Evolutionary conservation across 176 grass and related monocot species (phyloP), one percentile per base, ranked within the genome.

Genomic region (Echinochloa phyllopogon): DNA sequence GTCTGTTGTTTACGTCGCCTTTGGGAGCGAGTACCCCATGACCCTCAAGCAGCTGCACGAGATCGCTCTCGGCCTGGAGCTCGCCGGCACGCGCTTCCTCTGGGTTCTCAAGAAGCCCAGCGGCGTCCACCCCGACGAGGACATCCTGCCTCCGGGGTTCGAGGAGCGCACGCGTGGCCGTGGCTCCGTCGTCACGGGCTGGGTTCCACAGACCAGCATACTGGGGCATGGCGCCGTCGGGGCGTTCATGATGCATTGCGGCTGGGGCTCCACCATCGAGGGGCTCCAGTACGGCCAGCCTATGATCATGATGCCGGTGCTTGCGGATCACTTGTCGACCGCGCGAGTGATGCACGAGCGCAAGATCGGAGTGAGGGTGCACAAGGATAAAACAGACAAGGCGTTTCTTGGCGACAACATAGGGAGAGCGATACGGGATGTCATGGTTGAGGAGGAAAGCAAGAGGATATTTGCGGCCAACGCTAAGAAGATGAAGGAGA

Each of bases 1-100:
- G 44, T 89, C 86, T 0, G 94, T 96, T 4, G 27, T 93, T 2
- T 96, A 87, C 37, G 70, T 96, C 13, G 80, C 86, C 5, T 58
- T 93, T 0, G 92, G 94, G 9, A 93, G 81, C 20, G 94, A 96
- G 65, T 84, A 45, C 1, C 71, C 67, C 10, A 38, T 93, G 11
- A 45, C 44, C 45, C 8, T 5, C 0, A 77, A 87, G 23, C 83
- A 52, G 16, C 12, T 87, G 41, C 83, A 78, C 9, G 94, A 96
- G 63, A 68, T 93, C 3, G 94, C 94, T 0, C 36, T 69, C 0
- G 94, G 86, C 1, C 67, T 93, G 39, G 88, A 93, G 39, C 84
- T 89, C 65, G 83, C 86, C 16, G 68, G 56, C 0, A 59, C 56
- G 56, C 56, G 21, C 56, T 59, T 24, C 56, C 56, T 59, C 56